These are phyloP conservation scores for Dactylellina drechsleri DNA, from an alignment of 2,329 filamentous ascomycete genomes.

Conservation along the genomic window DNA sequence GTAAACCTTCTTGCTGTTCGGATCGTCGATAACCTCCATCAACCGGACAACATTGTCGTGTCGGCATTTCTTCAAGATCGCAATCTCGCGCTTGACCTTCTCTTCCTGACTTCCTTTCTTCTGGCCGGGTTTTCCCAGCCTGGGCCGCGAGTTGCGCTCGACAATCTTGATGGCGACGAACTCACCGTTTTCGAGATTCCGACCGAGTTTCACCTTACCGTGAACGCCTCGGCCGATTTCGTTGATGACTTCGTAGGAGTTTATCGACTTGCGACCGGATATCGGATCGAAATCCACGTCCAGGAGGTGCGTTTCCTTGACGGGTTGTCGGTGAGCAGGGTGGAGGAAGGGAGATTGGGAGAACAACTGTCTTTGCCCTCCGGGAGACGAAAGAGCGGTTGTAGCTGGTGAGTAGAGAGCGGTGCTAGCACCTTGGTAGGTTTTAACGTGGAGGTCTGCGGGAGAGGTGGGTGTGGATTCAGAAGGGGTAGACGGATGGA, in stretches of 20 bases:
- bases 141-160: conserved; percentile 88
- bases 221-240: conserved; percentile 96
- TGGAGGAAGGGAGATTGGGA: conserved; percentile 56
- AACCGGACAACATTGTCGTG: conserved; percentile 97
- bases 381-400: conserved; percentile 51
- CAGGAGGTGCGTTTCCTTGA: conserved; percentile 58
- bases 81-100: conserved; percentile 92
- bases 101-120: conserved; percentile 65
- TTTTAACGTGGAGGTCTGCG: conserved; percentile 49
- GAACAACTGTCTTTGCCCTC: conserved; percentile 43
- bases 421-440: conserved; percentile 48
- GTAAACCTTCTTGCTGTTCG: conserved; percentile 95
- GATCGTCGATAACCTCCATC: conserved; percentile 96
- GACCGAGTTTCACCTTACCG: conserved; percentile 95
- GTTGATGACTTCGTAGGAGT: conserved; percentile 96
- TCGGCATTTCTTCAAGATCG: conserved; percentile 96
- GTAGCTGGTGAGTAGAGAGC: conserved; percentile 51
- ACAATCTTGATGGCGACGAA: conserved; percentile 99
- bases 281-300: conserved; percentile 83
- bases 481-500: conserved; percentile 46
- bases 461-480: conserved; percentile 48
- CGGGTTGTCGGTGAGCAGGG: conserved; percentile 57
- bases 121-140: conserved; percentile 79
- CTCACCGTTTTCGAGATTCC: conserved; percentile 77
- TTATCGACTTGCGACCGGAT: conserved; percentile 94